These are phyloP conservation scores for Mrakia gelida DNA, from an alignment of 768 basidiomycete species.

Conservation along the genomic window DNA sequence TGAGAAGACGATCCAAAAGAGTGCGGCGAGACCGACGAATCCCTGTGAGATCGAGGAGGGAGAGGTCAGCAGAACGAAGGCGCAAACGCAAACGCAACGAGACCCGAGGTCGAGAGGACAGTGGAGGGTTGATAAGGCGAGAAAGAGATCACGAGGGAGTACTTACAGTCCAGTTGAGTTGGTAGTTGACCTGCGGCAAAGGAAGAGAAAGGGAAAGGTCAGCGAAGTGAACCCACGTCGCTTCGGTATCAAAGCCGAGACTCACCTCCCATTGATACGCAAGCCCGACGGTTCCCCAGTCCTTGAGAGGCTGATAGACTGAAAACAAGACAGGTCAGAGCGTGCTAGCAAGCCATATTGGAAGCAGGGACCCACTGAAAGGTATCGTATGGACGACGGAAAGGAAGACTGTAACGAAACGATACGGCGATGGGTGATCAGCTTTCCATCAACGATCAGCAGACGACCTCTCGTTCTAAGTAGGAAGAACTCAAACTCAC, in stretches of 20 bases:
- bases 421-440: no score
- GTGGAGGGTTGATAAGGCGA: background rate
- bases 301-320: conserved; percentile 5
- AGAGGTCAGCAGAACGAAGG: background rate
- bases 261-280: background rate
- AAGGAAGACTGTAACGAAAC: background rate
- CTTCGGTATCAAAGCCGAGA: no score
- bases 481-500: background rate
- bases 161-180: background rate
- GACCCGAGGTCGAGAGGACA: background rate
- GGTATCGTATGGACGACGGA: conserved; percentile 3
- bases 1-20: conserved; percentile 8
- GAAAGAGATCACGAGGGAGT: background rate
- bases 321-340: background rate
- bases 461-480: background rate
- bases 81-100: background rate
- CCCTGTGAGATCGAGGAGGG: background rate
- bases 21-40: background rate
- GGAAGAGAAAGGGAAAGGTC: no score
- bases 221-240: no score
- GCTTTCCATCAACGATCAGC: no score
- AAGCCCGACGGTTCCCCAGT: background rate
- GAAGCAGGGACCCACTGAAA: background rate
- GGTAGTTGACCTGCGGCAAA: background rate
- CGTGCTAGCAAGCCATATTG: background rate